These are phyloP conservation scores for Leucogyrophana mollusca DNA, from an alignment of 768 basidiomycete genomes.

Conservation along the genomic window DNA sequence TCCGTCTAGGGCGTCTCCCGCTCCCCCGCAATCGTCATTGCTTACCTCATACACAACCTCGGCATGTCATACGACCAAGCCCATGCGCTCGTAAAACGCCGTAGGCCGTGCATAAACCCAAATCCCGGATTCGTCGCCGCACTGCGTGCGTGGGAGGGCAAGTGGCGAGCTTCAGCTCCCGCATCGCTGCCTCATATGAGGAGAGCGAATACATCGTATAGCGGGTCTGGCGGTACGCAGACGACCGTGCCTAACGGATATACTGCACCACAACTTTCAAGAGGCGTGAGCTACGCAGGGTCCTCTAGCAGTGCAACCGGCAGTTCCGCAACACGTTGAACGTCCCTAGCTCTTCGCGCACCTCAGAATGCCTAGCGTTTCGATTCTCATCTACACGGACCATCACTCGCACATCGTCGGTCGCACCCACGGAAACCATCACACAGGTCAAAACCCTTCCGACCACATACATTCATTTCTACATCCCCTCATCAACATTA, in stretches of 20 bases:
- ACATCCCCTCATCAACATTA: too few relatives aligned
- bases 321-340: conserved; percentile 1
- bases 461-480: not conserved
- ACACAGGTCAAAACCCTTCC: not conserved
- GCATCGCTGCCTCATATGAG: conserved; percentile 20
- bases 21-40: conserved; percentile 72
- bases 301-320: not conserved
- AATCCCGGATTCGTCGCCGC: conserved; percentile 72
- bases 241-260: not conserved
- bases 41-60: conserved; percentile 74
- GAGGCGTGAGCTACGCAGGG: conserved; percentile 24
- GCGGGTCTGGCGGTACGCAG: not conserved
- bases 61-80: conserved; percentile 74
- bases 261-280: conserved; percentile 13
- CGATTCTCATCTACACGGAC: not conserved
- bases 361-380: too few relatives aligned
- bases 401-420: not conserved
- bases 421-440: not conserved
- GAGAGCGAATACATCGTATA: conserved; percentile 28
- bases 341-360: not conserved
- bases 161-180: conserved; percentile 21
- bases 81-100: conserved; percentile 54
- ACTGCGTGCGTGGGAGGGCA: conserved; percentile 56
- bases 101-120: conserved; percentile 73
- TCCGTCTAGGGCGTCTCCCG: conserved; percentile 68